Percentiles rank a stretch among this genome's conserved stretches.
phyloP scores from a whole-genome alignment of 108 stramenopile genomes.

The Cyclotella kingstonii region DNA sequence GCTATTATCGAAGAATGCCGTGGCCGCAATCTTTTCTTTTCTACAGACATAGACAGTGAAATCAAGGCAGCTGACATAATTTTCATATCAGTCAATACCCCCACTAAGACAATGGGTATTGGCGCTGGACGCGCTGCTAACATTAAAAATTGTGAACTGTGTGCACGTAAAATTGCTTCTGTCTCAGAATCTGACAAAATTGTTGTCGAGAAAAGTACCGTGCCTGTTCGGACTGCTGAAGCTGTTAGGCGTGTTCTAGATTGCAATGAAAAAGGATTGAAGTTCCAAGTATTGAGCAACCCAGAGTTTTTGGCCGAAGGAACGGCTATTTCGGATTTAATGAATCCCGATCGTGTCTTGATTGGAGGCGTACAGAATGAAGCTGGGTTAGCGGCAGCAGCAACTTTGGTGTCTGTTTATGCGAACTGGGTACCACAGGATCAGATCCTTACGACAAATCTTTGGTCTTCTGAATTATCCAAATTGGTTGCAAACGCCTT shows the following conservation, averaged over 20 bases:
- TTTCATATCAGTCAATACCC: constrained; percentile 99
- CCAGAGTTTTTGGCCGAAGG: constrained; percentile 99
- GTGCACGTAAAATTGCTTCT: constrained; percentile 97
- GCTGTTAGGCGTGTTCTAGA: constrained; percentile 93
- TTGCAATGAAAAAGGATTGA: constrained; percentile 89
- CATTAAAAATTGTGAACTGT: constrained; percentile 99
- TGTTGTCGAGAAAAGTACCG: constrained; percentile 99
- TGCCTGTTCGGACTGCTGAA: constrained; percentile 98
- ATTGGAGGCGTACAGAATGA: constrained; percentile 96
- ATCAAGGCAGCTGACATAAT: constrained; percentile 94
- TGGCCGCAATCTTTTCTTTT: constrained; percentile 95
- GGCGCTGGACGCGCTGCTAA: constrained; percentile 99
- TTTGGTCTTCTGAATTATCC: constrained; percentile 98
- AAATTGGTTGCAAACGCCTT: constrained; percentile 99
- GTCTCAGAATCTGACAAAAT: constrained; percentile 90
- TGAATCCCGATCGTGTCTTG: constrained; percentile 94
- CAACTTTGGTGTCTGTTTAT: constrained; percentile 77
- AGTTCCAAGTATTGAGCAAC: constrained; percentile 95
- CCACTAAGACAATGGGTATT: constrained; percentile 97
- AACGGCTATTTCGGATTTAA: constrained; percentile 95
- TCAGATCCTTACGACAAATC: constrained; percentile 95
- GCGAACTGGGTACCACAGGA: constrained; percentile 96
- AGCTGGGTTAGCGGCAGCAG: constrained; percentile 85
- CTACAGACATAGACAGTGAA: constrained; percentile 92
- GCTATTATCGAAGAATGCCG: constrained; percentile 85